phyloP scores from a whole-genome alignment of 106 monocot genomes.

The Dioscorea alata region DNA sequence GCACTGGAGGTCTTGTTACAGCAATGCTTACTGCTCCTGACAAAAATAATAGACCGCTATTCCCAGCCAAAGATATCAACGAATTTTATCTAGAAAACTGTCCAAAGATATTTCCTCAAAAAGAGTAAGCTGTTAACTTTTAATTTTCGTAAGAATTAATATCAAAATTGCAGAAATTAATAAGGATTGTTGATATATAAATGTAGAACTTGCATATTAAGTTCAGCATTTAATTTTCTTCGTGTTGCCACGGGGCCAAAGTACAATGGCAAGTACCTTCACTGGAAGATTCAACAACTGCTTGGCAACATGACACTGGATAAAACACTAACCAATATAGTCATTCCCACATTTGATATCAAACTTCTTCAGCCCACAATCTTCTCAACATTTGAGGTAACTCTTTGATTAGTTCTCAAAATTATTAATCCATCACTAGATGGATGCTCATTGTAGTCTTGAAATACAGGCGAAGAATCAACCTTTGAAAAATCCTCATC shows the following conservation, averaged over 20 bases:
- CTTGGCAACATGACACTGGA: background rate
- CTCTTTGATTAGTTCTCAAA: too few relatives aligned
- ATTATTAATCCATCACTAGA: too few relatives aligned
- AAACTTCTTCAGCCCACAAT: slow-evolving; percentile 7
- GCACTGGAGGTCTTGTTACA: slow-evolving; percentile 1
- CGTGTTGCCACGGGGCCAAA: background rate
- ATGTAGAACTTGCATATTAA: background rate
- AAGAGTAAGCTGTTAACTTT: background rate
- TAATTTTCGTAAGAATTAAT: background rate
- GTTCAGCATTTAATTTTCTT: background rate
- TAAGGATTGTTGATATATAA: background rate
- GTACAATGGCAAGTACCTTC: background rate
- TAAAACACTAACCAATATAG: background rate
- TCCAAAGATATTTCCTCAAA: slow-evolving; percentile 6
- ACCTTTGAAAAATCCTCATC: background rate
- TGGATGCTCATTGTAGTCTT: too few relatives aligned
- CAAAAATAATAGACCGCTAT: background rate
- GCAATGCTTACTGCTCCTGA: slow-evolving; percentile 1
- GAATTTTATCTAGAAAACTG: background rate
- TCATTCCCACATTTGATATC: slow-evolving; percentile 8
- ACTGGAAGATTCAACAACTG: background rate
- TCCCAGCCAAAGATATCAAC: background rate
- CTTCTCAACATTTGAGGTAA: slow-evolving; percentile 5
- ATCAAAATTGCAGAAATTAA: background rate
- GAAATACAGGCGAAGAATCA: background rate